Conservation (phyloP, 352 stramenopile genomes). For the Pythium dissotocum region DNA sequence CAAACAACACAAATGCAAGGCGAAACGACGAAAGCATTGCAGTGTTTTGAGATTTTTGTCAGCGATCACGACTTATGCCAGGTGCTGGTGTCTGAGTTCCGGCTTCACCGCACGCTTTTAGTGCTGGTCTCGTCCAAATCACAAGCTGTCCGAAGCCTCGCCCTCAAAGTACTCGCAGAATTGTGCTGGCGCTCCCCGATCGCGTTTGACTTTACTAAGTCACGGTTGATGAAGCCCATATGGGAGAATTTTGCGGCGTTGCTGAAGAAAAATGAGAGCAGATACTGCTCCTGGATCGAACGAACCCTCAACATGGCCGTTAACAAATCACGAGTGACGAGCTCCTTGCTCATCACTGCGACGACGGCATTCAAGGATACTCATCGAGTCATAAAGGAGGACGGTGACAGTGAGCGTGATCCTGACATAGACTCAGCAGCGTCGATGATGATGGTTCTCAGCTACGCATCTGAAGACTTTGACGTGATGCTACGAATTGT, state of each 20-base stretch:
- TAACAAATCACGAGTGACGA: background rate
- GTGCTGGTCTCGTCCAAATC: slow-evolving; percentile 15
- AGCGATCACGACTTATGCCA: background rate
- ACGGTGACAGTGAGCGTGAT: background rate
- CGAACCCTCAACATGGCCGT: slow-evolving; percentile 5
- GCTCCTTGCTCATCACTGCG: background rate
- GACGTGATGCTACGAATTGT: slow-evolving; percentile 10
- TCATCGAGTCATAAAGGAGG: background rate
- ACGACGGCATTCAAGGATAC: background rate
- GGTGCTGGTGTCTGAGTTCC: slow-evolving; percentile 16
- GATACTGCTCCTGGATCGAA: slow-evolving; percentile 25
- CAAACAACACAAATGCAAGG: background rate
- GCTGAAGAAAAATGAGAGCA: background rate
- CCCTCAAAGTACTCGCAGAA: slow-evolving; percentile 18
- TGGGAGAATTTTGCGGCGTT: slow-evolving; percentile 22
- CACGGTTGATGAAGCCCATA: slow-evolving; percentile 18
- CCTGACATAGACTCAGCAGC: slow-evolving; percentile 7
- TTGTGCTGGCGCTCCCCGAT: slow-evolving; percentile 19
- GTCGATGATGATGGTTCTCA: slow-evolving; percentile 18
- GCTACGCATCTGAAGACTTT: slow-evolving; percentile 9
- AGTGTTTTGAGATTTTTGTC: slow-evolving; percentile 11
- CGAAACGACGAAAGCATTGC: background rate
- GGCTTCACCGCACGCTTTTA: slow-evolving; percentile 19
- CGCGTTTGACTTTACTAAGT: slow-evolving; percentile 18
- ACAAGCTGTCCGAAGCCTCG: slow-evolving; percentile 10